Evolutionary conservation across 169 alveolate genomes (phyloP).

Genomic region (Ichthyophthirius multifiliis): DNA sequence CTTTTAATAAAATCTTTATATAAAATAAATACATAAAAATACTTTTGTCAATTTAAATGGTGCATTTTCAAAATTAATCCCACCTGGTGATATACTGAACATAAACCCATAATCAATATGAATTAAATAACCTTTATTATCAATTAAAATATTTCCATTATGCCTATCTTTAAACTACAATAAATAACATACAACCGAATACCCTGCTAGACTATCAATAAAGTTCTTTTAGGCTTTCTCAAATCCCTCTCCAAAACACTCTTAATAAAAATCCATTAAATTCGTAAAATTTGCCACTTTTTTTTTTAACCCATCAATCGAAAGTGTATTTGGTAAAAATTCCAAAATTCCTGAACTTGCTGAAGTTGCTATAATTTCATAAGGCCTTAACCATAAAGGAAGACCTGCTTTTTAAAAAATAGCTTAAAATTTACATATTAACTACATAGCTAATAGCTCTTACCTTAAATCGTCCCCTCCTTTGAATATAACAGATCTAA

Average conservation of each 20-base stretch:
- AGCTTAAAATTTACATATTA: slow-evolving; percentile 38
- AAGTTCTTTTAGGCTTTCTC: slow-evolving; percentile 61
- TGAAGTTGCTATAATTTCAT: slow-evolving; percentile 73
- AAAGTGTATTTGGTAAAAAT: slow-evolving; percentile 56
- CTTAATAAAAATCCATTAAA: slow-evolving; percentile 41
- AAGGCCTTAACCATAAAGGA: slow-evolving; percentile 63
- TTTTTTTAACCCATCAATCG: slow-evolving; percentile 65
- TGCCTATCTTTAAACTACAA: slow-evolving; percentile 78
- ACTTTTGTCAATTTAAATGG: slow-evolving; percentile 71
- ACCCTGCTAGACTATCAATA: slow-evolving; percentile 53
- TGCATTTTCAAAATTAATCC: slow-evolving; percentile 66
- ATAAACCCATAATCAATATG: slow-evolving; percentile 83
- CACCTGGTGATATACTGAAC: slow-evolving; percentile 70
- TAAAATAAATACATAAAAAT: neutral
- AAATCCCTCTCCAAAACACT: slow-evolving; percentile 42
- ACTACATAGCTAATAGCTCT: slow-evolving; percentile 59
- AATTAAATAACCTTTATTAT: slow-evolving; percentile 65
- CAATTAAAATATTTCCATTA: slow-evolving; percentile 75
- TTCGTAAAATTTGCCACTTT: slow-evolving; percentile 37
- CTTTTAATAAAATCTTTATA: neutral
- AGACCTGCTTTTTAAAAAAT: slow-evolving; percentile 49
- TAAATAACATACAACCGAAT: slow-evolving; percentile 58
- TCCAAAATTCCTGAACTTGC: slow-evolving; percentile 69
- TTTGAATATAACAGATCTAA: slow-evolving; percentile 44
- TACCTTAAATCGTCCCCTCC: slow-evolving; percentile 71